phyloP scores from a whole-genome alignment of 768 basidiomycete genomes.

The Termitomyces heimii region DNA sequence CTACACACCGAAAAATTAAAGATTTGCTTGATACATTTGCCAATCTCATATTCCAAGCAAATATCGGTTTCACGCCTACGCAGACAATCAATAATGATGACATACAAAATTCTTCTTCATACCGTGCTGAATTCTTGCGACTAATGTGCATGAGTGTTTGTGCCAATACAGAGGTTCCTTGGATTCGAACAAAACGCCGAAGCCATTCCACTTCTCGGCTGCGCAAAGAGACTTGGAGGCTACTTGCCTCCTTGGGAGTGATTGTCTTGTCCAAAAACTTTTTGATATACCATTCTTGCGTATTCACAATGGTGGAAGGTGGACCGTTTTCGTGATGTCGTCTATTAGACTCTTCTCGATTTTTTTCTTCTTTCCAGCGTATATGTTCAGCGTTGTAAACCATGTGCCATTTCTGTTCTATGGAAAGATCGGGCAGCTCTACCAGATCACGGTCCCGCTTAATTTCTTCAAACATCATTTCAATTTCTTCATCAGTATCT shows the following conservation, averaged over 20 bases:
- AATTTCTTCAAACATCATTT: constrained; percentile 74
- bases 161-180: constrained; percentile 81
- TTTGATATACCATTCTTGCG: constrained; percentile 91
- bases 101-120: constrained; percentile 8
- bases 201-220: constrained; percentile 86
- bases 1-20: constrained; percentile 54
- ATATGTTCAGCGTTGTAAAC: constrained; percentile 79
- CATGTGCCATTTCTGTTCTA: constrained; percentile 91
- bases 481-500: constrained; percentile 68
- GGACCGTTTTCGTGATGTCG: constrained; percentile 58
- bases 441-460: constrained; percentile 62
- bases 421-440: constrained; percentile 50
- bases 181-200: constrained; percentile 63
- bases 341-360: constrained; percentile 54
- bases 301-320: constrained; percentile 47
- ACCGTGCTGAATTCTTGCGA: constrained; percentile 64
- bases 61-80: constrained; percentile 58
- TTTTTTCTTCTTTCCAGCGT: constrained; percentile 70
- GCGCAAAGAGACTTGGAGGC: constrained; percentile 71
- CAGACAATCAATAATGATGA: not conserved
- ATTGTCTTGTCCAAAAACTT: constrained; percentile 86
- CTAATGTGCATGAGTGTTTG: constrained; percentile 73
- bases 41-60: constrained; percentile 77
- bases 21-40: constrained; percentile 81
- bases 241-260: constrained; percentile 72